Evolutionary conservation across 2,329 filamentous ascomycete genomes (phyloP).

Genomic region (Epichloe glyceriae): DNA sequence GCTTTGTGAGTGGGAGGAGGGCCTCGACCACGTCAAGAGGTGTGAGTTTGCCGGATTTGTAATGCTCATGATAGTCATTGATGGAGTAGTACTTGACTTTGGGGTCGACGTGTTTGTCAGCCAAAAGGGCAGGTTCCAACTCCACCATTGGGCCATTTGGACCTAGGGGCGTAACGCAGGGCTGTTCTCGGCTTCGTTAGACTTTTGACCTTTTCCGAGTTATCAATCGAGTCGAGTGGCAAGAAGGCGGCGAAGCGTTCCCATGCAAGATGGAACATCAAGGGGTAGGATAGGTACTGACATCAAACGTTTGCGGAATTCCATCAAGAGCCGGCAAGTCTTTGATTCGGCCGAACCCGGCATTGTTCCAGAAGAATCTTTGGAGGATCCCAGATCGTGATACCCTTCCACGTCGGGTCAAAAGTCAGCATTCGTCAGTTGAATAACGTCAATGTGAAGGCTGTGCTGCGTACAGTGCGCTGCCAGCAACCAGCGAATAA

Average conservation of each 20-base stretch:
- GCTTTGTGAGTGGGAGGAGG: slow-evolving; percentile 57
- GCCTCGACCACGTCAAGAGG: slow-evolving; percentile 59
- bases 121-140: slow-evolving; percentile 28
- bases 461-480: slow-evolving; percentile 6
- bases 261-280: no score
- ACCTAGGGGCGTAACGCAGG: slow-evolving; percentile 41
- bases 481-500: slow-evolving; percentile 32
- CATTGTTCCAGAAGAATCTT: slow-evolving; percentile 56
- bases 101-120: slow-evolving; percentile 26
- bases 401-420: slow-evolving; percentile 35
- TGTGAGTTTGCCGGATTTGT: slow-evolving; percentile 55
- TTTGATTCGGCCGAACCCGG: slow-evolving; percentile 37
- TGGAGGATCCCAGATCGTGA: slow-evolving; percentile 48
- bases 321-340: slow-evolving; percentile 34
- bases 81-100: slow-evolving; percentile 51
- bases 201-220: neutral
- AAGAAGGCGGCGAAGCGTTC: no score
- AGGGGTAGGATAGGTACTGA: slow-evolving; percentile 12
- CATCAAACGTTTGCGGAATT: slow-evolving; percentile 32
- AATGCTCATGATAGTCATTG: slow-evolving; percentile 65
- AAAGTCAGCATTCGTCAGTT: neutral
- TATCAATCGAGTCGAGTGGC: no score
- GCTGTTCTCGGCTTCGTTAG: slow-evolving; percentile 22
- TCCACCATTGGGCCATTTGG: slow-evolving; percentile 24
- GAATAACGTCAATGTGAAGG: neutral